Evolutionary conservation across 345 rosid species (phyloP).

Genomic region (Rhodamnia argentea): DNA sequence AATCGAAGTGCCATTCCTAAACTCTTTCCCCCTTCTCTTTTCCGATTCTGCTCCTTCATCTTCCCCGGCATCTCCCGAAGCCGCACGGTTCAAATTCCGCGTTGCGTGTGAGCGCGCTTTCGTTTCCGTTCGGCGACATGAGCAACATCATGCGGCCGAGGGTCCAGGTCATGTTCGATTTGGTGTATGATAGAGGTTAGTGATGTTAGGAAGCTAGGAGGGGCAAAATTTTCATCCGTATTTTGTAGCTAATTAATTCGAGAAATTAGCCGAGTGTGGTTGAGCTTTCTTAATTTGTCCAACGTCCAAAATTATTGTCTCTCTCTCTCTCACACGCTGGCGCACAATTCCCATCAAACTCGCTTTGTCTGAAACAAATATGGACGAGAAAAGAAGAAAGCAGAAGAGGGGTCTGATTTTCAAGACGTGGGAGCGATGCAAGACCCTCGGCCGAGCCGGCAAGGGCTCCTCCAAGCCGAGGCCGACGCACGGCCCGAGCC

Average conservation of each 20-base stretch:
- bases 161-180: conserved; percentile 15
- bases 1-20: neutral
- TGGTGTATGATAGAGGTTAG: conserved; percentile 32
- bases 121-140: conserved; percentile 4
- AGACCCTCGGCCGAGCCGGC: conserved; percentile 17
- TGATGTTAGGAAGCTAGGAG: neutral
- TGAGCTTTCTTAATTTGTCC: neutral
- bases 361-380: neutral
- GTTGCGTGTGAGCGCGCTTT: neutral
- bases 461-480: neutral
- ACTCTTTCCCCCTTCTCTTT: neutral
- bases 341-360: neutral
- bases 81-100: neutral
- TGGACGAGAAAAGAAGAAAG: conserved; percentile 2
- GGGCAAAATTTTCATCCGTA: neutral
- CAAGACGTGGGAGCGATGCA: conserved; percentile 58
- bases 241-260: neutral
- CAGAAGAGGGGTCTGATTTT: conserved; percentile 30
- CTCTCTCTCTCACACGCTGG: neutral
- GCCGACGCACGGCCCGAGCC: neutral
- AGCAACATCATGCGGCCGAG: conserved; percentile 36
- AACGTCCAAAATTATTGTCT: neutral
- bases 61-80: neutral
- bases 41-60: neutral
- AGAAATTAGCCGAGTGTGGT: neutral